A percentile compares a stretch with the other conserved stretches of the same genome.
Evolutionary conservation across 345 rosid genomes (phyloP).

Genomic region (Tarenaya hassleriana): DNA sequence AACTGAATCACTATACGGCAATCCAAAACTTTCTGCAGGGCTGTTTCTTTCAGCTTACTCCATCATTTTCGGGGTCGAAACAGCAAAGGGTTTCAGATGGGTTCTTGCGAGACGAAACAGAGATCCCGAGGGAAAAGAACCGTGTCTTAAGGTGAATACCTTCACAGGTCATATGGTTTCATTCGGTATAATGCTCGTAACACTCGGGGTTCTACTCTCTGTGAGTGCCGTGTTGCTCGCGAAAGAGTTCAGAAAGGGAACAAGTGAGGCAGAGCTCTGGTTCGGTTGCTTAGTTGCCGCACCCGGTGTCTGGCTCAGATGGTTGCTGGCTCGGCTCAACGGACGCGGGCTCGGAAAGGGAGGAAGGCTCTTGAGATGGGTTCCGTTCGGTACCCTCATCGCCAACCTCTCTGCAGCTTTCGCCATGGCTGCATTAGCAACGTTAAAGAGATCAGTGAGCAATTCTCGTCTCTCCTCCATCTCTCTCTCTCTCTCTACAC

Average conservation of each 20-base stretch:
- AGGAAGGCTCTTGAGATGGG: constrained; percentile 50
- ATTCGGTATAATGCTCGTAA: constrained; percentile 34
- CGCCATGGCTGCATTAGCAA: constrained; percentile 68
- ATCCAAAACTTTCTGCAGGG: constrained; percentile 42
- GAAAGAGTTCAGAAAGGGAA: constrained; percentile 42
- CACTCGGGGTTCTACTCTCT: constrained; percentile 42
- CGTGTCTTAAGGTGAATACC: constrained; percentile 31
- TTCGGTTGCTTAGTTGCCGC: constrained; percentile 72
- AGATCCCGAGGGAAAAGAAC: constrained; percentile 16
- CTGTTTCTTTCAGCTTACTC: constrained; percentile 70
- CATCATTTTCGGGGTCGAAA: constrained; percentile 66
- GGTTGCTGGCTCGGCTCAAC: constrained; percentile 79
- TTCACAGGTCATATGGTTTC: constrained; percentile 36
- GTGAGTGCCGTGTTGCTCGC: constrained; percentile 40
- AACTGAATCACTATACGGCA: background rate
- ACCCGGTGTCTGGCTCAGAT: constrained; percentile 91
- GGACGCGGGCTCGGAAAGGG: constrained; percentile 74
- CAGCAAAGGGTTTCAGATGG: constrained; percentile 75
- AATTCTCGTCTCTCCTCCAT: constrained; percentile 2
- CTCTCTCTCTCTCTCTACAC: constrained; percentile 6
- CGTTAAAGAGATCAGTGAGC: constrained; percentile 55
- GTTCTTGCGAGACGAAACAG: constrained; percentile 24
- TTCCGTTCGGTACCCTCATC: constrained; percentile 83
- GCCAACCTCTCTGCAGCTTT: constrained; percentile 82
- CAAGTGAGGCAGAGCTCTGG: constrained; percentile 62